Percentiles rank a stretch among this genome's conserved stretches.
Conservation (phyloP, 805 yeast species). For the Lipomyces orientalis region DNA sequence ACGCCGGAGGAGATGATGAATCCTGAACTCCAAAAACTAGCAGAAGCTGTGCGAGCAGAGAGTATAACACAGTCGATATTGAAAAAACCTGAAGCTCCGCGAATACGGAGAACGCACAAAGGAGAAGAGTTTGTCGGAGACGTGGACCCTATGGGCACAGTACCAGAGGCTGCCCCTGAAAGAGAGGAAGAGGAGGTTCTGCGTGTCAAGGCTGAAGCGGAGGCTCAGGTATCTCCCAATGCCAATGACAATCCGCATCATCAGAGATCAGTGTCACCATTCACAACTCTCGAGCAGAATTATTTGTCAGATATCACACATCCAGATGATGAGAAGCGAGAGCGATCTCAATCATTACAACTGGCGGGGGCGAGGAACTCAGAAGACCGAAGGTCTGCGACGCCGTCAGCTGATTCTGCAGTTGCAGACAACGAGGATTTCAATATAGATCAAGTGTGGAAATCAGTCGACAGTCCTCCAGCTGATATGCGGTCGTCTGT, state of each 20-base stretch:
- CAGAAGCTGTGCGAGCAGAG: conserved; percentile 72
- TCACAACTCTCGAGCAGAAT: not conserved
- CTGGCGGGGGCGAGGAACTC: not conserved
- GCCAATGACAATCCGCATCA: not conserved
- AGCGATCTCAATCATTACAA: not conserved
- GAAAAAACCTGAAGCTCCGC: conserved; percentile 63
- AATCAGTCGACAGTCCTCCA: not conserved
- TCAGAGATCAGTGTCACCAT: conserved; percentile 2
- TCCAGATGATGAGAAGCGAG: not conserved
- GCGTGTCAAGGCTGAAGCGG: not conserved
- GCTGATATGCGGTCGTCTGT: not conserved
- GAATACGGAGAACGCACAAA: conserved; percentile 79
- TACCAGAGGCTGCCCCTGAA: conserved; percentile 5
- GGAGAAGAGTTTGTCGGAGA: conserved; percentile 83
- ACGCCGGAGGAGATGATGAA: conserved; percentile 77
- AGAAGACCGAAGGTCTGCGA: not conserved
- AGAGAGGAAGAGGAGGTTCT: not conserved
- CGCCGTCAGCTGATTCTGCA: not conserved
- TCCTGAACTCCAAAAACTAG: conserved; percentile 72
- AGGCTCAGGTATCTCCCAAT: not conserved
- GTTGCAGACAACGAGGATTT: conserved; percentile 13
- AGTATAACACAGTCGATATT: conserved; percentile 71
- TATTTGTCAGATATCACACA: not conserved
- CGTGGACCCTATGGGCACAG: conserved; percentile 47
- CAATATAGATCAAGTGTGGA: conserved; percentile 11